These are phyloP conservation scores for Glycine latifolia DNA, from an alignment of 306 rosid genomes.

Conservation along the genomic window DNA sequence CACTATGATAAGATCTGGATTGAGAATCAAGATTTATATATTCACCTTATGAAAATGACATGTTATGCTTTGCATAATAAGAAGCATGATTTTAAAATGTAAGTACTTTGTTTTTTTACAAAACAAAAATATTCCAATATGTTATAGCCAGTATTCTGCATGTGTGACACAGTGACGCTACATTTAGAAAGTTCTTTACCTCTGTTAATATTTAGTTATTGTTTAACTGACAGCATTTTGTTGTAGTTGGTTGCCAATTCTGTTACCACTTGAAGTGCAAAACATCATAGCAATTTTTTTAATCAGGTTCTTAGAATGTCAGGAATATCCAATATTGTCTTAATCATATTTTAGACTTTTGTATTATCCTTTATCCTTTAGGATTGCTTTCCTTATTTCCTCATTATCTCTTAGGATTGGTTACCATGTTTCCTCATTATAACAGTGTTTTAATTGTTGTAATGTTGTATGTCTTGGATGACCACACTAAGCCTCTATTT, in stretches of 20 bases:
- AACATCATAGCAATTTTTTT: neutral
- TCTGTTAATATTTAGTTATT: neutral
- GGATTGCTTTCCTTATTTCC: neutral
- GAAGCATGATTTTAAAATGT: no score
- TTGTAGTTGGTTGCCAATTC: neutral
- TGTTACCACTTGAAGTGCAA: conserved; percentile 3
- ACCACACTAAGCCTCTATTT: no score
- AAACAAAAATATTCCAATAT: neutral
- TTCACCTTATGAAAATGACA: neutral
- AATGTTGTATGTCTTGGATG: no score
- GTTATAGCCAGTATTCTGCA: neutral
- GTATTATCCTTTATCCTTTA: neutral
- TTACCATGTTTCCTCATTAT: neutral
- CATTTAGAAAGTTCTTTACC: neutral
- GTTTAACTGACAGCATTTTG: neutral
- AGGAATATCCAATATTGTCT: neutral
- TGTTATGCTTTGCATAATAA: neutral
- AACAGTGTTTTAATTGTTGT: no score
- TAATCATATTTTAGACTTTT: neutral
- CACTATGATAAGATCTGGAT: neutral
- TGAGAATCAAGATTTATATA: neutral
- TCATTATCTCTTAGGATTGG: neutral
- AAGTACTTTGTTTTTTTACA: neutral
- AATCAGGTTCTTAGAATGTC: neutral
- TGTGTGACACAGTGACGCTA: neutral